Evolutionary conservation across 371 early-diverging fungal species (phyloP).

Genomic region (Syncephalis fuscata): DNA sequence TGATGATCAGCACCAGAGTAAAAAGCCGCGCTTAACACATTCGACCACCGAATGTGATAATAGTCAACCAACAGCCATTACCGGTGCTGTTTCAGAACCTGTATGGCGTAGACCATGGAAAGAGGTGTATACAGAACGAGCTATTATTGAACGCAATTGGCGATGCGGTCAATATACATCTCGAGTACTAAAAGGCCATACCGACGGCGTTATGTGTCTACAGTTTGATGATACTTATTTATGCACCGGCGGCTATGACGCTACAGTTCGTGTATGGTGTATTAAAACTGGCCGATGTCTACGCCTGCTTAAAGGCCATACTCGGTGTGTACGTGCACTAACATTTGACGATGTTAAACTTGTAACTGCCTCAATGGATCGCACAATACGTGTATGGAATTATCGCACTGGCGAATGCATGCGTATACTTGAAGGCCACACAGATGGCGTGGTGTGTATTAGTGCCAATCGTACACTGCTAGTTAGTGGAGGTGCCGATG

Average conservation of each 20-base stretch:
- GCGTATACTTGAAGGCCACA: conserved; percentile 65
- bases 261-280: conserved; percentile 67
- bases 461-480: conserved; percentile 65
- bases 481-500: conserved; percentile 75
- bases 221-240: conserved; percentile 70
- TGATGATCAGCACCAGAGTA: no score
- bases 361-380: conserved; percentile 80
- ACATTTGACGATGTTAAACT: conserved; percentile 74
- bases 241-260: conserved; percentile 76
- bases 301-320: conserved; percentile 66
- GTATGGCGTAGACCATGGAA: conserved; percentile 39
- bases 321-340: conserved; percentile 67
- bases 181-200: conserved; percentile 47
- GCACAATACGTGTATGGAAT: conserved; percentile 94
- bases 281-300: conserved; percentile 53
- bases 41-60: conserved; percentile 2
- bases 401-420: conserved; percentile 78
- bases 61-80: background rate
- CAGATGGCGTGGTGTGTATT: conserved; percentile 68
- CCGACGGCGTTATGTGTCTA: conserved; percentile 74
- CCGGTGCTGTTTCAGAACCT: conserved; percentile 10
- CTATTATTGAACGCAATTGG: conserved; percentile 75
- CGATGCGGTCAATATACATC: conserved; percentile 44
- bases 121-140: conserved; percentile 64
- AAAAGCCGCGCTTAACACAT: no score